phyloP scores from a whole-genome alignment of 371 early-diverging fungal genomes.

The Phascolomyces articulosus region DNA sequence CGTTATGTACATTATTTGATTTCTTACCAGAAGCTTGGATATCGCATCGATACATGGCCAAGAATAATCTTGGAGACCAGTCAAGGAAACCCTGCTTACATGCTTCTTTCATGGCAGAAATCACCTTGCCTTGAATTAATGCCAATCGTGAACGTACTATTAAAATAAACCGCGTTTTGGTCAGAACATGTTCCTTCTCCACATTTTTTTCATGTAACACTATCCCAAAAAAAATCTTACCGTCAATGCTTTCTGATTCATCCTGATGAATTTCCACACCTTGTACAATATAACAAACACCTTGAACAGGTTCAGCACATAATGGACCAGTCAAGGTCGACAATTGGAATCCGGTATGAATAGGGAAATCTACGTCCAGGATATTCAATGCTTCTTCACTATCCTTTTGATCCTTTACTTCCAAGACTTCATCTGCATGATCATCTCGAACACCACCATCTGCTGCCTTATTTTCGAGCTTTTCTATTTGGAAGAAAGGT shows the following conservation, averaged over 20 bases:
- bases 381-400: conserved; percentile 30
- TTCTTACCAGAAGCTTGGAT: conserved; percentile 83
- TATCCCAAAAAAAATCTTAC: no score
- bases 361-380: conserved; percentile 74
- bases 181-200: no score
- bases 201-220: no score
- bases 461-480: conserved; percentile 7
- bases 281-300: conserved; percentile 88
- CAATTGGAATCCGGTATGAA: conserved; percentile 96
- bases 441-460: conserved; percentile 22
- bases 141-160: conserved; percentile 57
- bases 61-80: conserved; percentile 92
- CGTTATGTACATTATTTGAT: no score
- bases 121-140: conserved; percentile 82
- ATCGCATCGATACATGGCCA: conserved; percentile 96
- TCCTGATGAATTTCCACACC: conserved; percentile 54
- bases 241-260: conserved; percentile 28
- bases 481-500: conserved; percentile 44
- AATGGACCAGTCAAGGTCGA: conserved; percentile 90
- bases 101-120: conserved; percentile 85
- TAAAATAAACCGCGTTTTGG: no score
- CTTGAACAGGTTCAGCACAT: conserved; percentile 92
- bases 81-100: conserved; percentile 83
- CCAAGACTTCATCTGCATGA: conserved; percentile 39
- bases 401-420: conserved; percentile 22